Evolutionary conservation across 495 filamentous ascomycete genomes (phyloP).

Genomic region (Arthonia radiata): DNA sequence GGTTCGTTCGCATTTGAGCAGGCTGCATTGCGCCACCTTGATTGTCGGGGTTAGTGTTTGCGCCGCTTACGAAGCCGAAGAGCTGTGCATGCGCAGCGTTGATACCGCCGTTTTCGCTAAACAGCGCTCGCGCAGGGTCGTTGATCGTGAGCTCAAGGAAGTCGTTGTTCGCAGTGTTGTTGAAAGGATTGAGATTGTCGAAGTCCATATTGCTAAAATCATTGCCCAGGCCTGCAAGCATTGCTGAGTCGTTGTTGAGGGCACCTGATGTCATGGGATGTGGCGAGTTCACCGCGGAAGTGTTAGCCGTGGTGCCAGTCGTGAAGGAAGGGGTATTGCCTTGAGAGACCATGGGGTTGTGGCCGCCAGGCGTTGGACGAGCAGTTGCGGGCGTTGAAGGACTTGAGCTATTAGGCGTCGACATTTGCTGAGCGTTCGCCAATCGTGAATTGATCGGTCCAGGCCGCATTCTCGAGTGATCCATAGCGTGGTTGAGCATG

Average conservation of each 20-base stretch:
- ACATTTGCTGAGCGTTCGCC: conserved; percentile 33
- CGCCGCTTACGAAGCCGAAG: conserved; percentile 48
- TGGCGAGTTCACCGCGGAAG: conserved; percentile 48
- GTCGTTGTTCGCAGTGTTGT: conserved; percentile 22
- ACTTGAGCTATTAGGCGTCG: conserved; percentile 41
- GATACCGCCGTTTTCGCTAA: conserved; percentile 45
- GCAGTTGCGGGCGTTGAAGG: conserved; percentile 64
- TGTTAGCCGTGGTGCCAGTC: conserved; percentile 28
- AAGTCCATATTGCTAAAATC: conserved; percentile 14
- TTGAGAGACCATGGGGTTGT: conserved; percentile 93
- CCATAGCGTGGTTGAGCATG: not conserved
- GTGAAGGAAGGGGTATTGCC: conserved; percentile 77
- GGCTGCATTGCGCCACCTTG: conserved; percentile 6
- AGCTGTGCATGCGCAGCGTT: conserved; percentile 31
- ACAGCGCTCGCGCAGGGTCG: conserved; percentile 82
- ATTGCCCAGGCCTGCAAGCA: conserved; percentile 25
- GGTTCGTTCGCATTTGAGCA: conserved; percentile 5
- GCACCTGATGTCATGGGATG: conserved; percentile 48
- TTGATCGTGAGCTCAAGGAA: conserved; percentile 68
- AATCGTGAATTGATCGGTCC: not conserved
- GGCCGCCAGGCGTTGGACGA: conserved; percentile 43
- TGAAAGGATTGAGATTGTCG: conserved; percentile 7
- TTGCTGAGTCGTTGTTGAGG: conserved; percentile 28
- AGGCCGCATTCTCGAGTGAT: not conserved
- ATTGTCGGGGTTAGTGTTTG: conserved; percentile 29